Conservation (phyloP, 805 yeast genomes). For the Hanseniaspora lachancei region DNA sequence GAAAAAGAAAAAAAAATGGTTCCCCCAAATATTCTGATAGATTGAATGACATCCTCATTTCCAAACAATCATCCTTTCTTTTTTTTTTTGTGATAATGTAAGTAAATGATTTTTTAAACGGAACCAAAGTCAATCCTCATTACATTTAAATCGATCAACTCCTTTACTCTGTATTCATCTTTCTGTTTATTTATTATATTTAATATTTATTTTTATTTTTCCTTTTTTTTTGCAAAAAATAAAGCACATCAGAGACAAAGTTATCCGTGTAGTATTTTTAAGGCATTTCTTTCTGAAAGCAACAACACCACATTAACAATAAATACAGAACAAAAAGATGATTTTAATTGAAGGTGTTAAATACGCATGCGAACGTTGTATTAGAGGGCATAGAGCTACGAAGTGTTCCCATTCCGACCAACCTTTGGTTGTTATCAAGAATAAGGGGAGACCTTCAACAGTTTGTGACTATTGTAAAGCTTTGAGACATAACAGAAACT, state of each 20-base stretch:
- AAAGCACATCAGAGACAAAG: not conserved
- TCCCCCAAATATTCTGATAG: too few relatives aligned
- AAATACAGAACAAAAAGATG: slow-evolving; percentile 34
- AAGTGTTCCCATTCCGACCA: slow-evolving; percentile 87
- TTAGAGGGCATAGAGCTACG: slow-evolving; percentile 91
- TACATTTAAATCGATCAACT: too few relatives aligned
- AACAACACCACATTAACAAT: not conserved
- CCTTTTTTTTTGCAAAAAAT: too few relatives aligned
- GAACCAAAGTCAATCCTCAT: too few relatives aligned
- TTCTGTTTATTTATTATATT: too few relatives aligned
- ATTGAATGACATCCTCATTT: too few relatives aligned
- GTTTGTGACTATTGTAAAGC: slow-evolving; percentile 82
- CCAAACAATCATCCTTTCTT: too few relatives aligned
- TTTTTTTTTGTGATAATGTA: too few relatives aligned
- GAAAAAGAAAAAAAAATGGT: too few relatives aligned
- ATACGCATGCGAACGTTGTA: slow-evolving; percentile 92
- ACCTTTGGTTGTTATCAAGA: slow-evolving; percentile 83
- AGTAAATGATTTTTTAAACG: too few relatives aligned
- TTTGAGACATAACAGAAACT: slow-evolving; percentile 50
- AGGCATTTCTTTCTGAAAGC: not conserved
- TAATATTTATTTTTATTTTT: too few relatives aligned
- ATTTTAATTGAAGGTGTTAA: slow-evolving; percentile 84
- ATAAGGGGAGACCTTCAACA: slow-evolving; percentile 90
- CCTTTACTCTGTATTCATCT: too few relatives aligned
- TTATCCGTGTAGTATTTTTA: not conserved